phyloP scores from a whole-genome alignment of 495 filamentous ascomycete genomes.

The Tuber aestivum region DNA sequence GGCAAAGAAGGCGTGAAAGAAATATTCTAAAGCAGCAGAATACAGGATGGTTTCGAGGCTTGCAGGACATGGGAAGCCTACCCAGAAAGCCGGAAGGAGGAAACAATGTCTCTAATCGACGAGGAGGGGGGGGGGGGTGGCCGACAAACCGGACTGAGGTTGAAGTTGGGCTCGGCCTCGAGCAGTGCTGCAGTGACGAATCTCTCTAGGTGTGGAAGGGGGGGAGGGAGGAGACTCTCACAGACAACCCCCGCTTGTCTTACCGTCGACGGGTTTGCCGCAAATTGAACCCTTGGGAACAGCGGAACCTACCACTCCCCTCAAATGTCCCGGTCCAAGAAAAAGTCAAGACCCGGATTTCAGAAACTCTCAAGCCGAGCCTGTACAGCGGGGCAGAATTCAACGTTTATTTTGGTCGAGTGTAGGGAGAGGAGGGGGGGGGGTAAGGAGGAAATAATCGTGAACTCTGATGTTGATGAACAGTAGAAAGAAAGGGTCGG shows the following conservation, averaged over 20 bases:
- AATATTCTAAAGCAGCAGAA: constrained; percentile 19
- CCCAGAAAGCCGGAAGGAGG: constrained; percentile 38
- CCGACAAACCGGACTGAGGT: constrained; percentile 20
- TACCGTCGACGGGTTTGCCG: constrained; percentile 28
- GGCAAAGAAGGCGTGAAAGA: constrained; percentile 13
- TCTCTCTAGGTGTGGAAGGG: constrained; percentile 21
- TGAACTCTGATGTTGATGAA: constrained; percentile 12
- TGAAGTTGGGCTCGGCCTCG: background rate
- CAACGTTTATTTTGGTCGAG: background rate
- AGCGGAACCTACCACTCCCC: constrained; percentile 22
- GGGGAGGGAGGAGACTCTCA: constrained; percentile 12
- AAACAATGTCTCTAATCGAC: constrained; percentile 33
- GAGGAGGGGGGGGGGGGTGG: constrained; percentile 21
- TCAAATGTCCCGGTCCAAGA: constrained; percentile 20
- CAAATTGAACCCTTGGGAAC: constrained; percentile 24
- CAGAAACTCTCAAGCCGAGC: background rate
- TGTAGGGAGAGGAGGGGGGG: background rate
- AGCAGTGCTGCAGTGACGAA: constrained; percentile 10
- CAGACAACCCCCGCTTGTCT: constrained; percentile 33
- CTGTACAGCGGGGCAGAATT: background rate
- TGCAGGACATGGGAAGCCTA: constrained; percentile 39
- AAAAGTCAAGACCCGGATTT: background rate
- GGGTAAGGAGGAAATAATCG: background rate
- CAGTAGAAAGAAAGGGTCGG: constrained; percentile 19
- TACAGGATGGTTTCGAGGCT: constrained; percentile 19